A percentile compares a stretch with the other conserved stretches of the same genome.
These are phyloP conservation scores for Eucalyptus urophylla DNA, from an alignment of 345 rosid genomes.

Conservation along the genomic window DNA sequence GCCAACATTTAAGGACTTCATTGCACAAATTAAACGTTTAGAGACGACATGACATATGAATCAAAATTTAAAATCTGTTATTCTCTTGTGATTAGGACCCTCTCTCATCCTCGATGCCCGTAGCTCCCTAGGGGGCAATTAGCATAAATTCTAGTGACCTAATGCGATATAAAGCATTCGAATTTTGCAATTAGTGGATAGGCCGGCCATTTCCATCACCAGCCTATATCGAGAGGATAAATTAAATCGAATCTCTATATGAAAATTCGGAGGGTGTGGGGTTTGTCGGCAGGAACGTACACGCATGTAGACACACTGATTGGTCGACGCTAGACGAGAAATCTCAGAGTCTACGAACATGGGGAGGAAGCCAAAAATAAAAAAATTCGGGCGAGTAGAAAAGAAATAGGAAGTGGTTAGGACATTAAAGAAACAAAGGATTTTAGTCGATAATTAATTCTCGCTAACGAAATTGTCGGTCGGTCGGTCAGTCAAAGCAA, in stretches of 20 bases:
- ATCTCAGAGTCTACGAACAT: not conserved
- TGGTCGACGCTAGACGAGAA: not conserved
- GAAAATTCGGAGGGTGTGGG: not conserved
- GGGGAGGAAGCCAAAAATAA: not conserved
- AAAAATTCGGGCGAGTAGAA: not conserved
- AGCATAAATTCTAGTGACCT: not conserved
- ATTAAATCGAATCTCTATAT: not conserved
- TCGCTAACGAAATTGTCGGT: not conserved
- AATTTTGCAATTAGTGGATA: not conserved
- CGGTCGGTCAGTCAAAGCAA: not conserved
- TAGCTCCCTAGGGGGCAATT: not conserved
- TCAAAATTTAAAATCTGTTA: no score
- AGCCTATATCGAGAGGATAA: not conserved
- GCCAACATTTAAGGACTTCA: accelerated
- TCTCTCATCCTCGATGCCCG: not conserved
- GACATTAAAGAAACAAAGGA: not conserved
- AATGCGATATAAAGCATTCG: not conserved
- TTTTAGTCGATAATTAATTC: not conserved
- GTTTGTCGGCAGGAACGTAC: not conserved
- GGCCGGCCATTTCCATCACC: not conserved
- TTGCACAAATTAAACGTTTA: accelerated
- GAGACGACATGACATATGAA: accelerated
- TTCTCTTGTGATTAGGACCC: not conserved
- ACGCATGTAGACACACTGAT: not conserved
- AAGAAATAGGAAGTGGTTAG: not conserved